phyloP scores from a whole-genome alignment of 495 filamentous ascomycete species.

The Penicillium maclennaniae region DNA sequence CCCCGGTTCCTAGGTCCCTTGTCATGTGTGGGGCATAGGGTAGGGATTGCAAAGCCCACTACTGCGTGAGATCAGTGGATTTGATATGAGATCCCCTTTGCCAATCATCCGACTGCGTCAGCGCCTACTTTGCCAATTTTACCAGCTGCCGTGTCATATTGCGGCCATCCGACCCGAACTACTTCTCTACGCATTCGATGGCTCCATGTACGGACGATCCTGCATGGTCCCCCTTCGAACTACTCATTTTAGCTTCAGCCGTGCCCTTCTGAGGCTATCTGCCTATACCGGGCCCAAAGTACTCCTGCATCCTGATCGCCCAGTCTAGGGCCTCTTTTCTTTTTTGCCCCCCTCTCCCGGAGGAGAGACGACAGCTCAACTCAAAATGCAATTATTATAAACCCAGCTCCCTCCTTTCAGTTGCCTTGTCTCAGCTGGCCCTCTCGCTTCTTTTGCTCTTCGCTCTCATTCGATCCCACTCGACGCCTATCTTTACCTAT shows the following conservation, averaged over 20 bases:
- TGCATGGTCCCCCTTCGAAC: slow-evolving; percentile 2
- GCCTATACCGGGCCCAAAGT: slow-evolving; percentile 15
- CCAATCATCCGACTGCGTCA: slow-evolving; percentile 6
- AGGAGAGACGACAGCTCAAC: slow-evolving; percentile 22
- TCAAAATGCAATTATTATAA: slow-evolving; percentile 8
- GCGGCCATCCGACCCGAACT: slow-evolving; percentile 9
- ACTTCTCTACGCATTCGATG: slow-evolving; percentile 1
- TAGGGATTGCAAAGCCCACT: neutral
- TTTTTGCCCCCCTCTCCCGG: slow-evolving; percentile 4
- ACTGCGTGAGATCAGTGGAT: neutral
- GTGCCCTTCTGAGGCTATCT: slow-evolving; percentile 17
- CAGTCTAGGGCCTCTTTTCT: slow-evolving; percentile 1
- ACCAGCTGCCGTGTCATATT: slow-evolving; percentile 29
- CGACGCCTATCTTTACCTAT: slow-evolving; percentile 6
- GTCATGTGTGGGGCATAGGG: neutral
- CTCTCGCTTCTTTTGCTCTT: slow-evolving; percentile 3
- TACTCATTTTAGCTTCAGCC: slow-evolving; percentile 22
- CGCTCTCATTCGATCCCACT: neutral
- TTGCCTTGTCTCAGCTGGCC: slow-evolving; percentile 16
- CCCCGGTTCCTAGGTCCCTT: neutral
- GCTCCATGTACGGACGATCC: neutral
- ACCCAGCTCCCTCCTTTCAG: slow-evolving; percentile 8
- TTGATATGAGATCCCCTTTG: neutral
- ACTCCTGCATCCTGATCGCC: slow-evolving; percentile 19
- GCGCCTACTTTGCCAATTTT: slow-evolving; percentile 14